Evolutionary conservation across 75 land plant species (phyloP).

Genomic region (Selaginella tamariscina): DNA sequence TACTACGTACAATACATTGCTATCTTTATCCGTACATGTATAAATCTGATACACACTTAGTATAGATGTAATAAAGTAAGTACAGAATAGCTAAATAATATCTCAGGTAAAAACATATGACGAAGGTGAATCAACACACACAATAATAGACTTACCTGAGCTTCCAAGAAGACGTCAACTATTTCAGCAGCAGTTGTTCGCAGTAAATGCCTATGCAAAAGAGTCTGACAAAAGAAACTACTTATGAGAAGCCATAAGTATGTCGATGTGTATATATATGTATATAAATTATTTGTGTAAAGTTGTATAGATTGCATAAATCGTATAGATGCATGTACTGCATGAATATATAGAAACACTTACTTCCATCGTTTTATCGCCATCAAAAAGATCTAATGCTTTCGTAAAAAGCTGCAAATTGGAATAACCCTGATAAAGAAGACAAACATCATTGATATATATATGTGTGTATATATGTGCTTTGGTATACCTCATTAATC

Average conservation of each 20-base stretch:
- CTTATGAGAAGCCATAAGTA: too few species aligned
- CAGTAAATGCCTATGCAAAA: conserved; percentile 76
- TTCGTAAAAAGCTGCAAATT: conserved; percentile 82
- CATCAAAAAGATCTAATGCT: conserved; percentile 84
- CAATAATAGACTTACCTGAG: conserved; percentile 38
- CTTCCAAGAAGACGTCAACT: conserved; percentile 42
- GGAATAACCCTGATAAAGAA: conserved; percentile 45
- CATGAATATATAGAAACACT: neutral
- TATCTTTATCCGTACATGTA: conserved; percentile 1
- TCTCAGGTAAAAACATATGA: neutral
- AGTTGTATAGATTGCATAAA: too few species aligned
- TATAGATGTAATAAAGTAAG: neutral
- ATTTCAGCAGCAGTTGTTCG: conserved; percentile 68
- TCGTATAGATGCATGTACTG: neutral
- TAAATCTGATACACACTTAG: too few species aligned
- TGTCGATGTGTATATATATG: too few species aligned
- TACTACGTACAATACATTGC: neutral
- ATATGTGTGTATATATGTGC: neutral
- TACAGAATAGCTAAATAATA: neutral
- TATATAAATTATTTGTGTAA: too few species aligned
- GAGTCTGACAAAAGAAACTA: conserved; percentile 44
- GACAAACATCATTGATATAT: neutral
- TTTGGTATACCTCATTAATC: conserved; percentile 93
- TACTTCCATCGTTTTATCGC: conserved; percentile 31
- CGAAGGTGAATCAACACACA: too few species aligned